These are phyloP conservation scores for Sclerotiophoma versabilis DNA, from an alignment of 2,329 filamentous ascomycete species.

Conservation along the genomic window DNA sequence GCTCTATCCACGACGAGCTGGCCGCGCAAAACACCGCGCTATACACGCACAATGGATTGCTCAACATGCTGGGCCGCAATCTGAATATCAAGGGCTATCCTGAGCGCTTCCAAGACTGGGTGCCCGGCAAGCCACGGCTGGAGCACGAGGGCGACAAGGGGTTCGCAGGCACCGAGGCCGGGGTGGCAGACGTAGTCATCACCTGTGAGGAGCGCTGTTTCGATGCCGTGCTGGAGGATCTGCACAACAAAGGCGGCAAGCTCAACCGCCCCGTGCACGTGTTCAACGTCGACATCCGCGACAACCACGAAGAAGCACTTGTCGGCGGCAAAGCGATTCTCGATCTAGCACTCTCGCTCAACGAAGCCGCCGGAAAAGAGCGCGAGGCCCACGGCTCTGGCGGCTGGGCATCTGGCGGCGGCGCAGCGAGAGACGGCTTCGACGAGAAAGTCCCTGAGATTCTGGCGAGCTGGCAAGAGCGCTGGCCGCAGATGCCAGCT, in stretches of 20 bases:
- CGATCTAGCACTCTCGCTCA: slow-evolving; percentile 85
- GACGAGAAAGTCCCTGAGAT: slow-evolving; percentile 94
- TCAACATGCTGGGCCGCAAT: slow-evolving; percentile 96
- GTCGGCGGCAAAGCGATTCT: slow-evolving; percentile 91
- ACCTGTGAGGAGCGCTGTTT: slow-evolving; percentile 98
- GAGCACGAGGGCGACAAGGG: slow-evolving; percentile 77
- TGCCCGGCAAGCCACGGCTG: slow-evolving; percentile 80
- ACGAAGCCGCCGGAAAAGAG: slow-evolving; percentile 80
- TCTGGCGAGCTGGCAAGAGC: slow-evolving; percentile 90
- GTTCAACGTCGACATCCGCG: slow-evolving; percentile 97
- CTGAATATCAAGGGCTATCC: slow-evolving; percentile 92
- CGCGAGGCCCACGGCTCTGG: slow-evolving; percentile 68
- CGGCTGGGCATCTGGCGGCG: slow-evolving; percentile 70
- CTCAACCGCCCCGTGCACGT: slow-evolving; percentile 95
- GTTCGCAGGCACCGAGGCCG: slow-evolving; percentile 80
- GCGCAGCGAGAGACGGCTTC: slow-evolving; percentile 73
- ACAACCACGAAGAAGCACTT: slow-evolving; percentile 96
- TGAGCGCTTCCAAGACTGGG: slow-evolving; percentile 98
- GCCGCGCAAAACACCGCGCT: slow-evolving; percentile 83
- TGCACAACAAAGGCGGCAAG: slow-evolving; percentile 82
- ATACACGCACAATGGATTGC: slow-evolving; percentile 88
- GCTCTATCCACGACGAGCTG: slow-evolving; percentile 92
- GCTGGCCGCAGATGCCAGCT: slow-evolving; percentile 89
- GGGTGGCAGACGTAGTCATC: slow-evolving; percentile 91
- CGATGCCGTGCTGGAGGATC: slow-evolving; percentile 95